Conservation (phyloP, 2,329 filamentous ascomycete genomes). For the Arthrobotrys entomopaga region DNA sequence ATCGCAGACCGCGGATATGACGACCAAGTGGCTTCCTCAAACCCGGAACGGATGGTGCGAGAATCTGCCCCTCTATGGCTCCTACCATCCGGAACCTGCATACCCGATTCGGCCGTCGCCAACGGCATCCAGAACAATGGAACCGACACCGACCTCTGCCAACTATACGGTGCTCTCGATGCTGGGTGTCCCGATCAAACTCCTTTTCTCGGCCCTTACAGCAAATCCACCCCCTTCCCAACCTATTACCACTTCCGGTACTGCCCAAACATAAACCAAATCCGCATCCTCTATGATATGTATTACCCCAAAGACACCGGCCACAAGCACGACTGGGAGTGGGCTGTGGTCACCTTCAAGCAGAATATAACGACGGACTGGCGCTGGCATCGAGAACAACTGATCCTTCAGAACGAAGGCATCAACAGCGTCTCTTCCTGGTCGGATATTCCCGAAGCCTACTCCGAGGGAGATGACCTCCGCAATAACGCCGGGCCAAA, state of each 20-base stretch:
- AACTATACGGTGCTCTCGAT: slow-evolving; percentile 45
- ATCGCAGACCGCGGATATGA: slow-evolving; percentile 39
- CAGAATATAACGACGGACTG: slow-evolving; percentile 36
- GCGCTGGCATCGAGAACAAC: slow-evolving; percentile 47
- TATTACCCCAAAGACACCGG: slow-evolving; percentile 50
- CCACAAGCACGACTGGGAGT: slow-evolving; percentile 53
- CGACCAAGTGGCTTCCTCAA: slow-evolving; percentile 42
- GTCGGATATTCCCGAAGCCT: slow-evolving; percentile 46
- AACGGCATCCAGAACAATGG: slow-evolving; percentile 53
- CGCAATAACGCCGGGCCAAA: slow-evolving; percentile 44
- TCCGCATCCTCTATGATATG: slow-evolving; percentile 48
- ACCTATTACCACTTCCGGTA: slow-evolving; percentile 52
- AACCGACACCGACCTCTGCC: slow-evolving; percentile 41
- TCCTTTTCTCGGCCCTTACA: slow-evolving; percentile 49
- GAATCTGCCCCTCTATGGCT: slow-evolving; percentile 55
- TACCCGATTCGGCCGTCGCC: slow-evolving; percentile 42
- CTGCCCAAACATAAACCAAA: slow-evolving; percentile 53
- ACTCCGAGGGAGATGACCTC: slow-evolving; percentile 41
- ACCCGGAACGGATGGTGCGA: slow-evolving; percentile 51
- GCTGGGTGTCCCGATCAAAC: slow-evolving; percentile 43
- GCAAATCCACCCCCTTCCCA: slow-evolving; percentile 49
- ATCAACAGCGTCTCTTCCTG: slow-evolving; percentile 33
- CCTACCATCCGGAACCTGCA: slow-evolving; percentile 52
- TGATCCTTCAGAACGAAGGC: slow-evolving; percentile 52
- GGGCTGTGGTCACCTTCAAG: slow-evolving; percentile 49